phyloP scores from a whole-genome alignment of 192 early-diverging fungal species.

The Chytriomyces sp. region DNA sequence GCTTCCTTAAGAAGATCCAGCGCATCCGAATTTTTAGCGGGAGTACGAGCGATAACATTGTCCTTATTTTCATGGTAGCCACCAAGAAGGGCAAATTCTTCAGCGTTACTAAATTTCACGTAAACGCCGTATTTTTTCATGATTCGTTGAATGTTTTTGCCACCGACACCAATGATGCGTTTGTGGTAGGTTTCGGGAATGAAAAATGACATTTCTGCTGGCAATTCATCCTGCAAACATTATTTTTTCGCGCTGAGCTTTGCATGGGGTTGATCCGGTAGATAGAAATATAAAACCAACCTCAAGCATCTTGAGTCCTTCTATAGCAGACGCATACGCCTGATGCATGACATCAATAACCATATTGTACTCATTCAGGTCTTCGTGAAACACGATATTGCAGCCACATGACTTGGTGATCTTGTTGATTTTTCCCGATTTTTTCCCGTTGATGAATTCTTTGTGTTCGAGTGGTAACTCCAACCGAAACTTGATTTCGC shows the following conservation, averaged over 20 bases:
- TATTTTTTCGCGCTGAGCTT: neutral
- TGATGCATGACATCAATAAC: conserved; percentile 73
- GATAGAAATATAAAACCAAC: neutral
- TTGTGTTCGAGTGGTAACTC: conserved; percentile 79
- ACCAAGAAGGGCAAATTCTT: conserved; percentile 72
- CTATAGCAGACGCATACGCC: conserved; percentile 60
- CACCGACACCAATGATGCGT: conserved; percentile 85
- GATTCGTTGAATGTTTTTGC: conserved; percentile 87
- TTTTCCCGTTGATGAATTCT: conserved; percentile 89
- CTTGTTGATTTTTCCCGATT: conserved; percentile 87
- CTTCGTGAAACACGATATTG: conserved; percentile 71
- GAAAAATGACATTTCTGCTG: conserved; percentile 83
- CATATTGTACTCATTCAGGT: conserved; percentile 80
- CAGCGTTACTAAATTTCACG: conserved; percentile 84
- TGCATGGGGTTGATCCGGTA: neutral
- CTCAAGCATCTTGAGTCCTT: conserved; percentile 71
- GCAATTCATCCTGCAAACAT: conserved; percentile 77
- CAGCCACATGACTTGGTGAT: conserved; percentile 77
- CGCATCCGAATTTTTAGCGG: conserved; percentile 72
- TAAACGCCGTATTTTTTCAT: conserved; percentile 90
- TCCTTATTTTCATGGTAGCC: conserved; percentile 81
- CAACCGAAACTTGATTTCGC: conserved; percentile 75
- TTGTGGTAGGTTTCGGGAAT: conserved; percentile 84
- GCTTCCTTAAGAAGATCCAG: conserved; percentile 65
- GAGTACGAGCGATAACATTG: conserved; percentile 84